phyloP scores from a whole-genome alignment of 228 moss, liverwort and hornwort species.

The Sphagnum magellanicum region DNA sequence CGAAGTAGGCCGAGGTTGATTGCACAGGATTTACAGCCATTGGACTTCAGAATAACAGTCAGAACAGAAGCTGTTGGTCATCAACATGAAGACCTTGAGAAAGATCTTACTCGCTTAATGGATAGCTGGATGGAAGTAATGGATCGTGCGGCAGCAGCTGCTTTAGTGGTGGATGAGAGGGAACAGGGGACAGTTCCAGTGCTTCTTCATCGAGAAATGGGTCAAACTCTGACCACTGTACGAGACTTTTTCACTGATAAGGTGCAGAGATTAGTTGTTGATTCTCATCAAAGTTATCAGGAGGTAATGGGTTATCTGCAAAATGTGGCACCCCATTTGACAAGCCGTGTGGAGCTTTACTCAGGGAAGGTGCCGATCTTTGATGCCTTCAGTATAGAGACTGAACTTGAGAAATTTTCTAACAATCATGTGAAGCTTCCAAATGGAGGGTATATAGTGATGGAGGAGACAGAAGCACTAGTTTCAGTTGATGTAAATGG shows the following conservation, averaged over 20 bases:
- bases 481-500: conserved; percentile 98
- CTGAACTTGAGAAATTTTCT: conserved; percentile 79
- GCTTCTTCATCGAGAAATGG: conserved; percentile 93
- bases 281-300: conserved; percentile 87
- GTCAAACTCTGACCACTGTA: conserved; percentile 82
- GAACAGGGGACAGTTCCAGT: conserved; percentile 84
- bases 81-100: conserved; percentile 71
- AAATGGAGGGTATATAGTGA: conserved; percentile 77
- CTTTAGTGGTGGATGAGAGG: conserved; percentile 55
- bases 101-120: conserved; percentile 72
- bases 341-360: conserved; percentile 78
- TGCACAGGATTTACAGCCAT: conserved; percentile 63
- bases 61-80: conserved; percentile 84
- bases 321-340: conserved; percentile 88
- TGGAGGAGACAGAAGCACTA: conserved; percentile 95
- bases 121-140: conserved; percentile 81
- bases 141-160: conserved; percentile 72
- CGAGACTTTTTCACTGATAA: conserved; percentile 91
- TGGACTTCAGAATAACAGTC: conserved; percentile 76
- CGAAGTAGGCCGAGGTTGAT: conserved; percentile 75
- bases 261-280: conserved; percentile 83
- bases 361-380: conserved; percentile 78
- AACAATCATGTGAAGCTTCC: conserved; percentile 79
- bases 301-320: conserved; percentile 92
- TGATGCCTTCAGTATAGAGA: conserved; percentile 74